Evolutionary conservation across 148 eudicot species (phyloP), one percentile per base, ranked within the genome.

Genomic region (Vaccinium macrocarpon): DNA sequence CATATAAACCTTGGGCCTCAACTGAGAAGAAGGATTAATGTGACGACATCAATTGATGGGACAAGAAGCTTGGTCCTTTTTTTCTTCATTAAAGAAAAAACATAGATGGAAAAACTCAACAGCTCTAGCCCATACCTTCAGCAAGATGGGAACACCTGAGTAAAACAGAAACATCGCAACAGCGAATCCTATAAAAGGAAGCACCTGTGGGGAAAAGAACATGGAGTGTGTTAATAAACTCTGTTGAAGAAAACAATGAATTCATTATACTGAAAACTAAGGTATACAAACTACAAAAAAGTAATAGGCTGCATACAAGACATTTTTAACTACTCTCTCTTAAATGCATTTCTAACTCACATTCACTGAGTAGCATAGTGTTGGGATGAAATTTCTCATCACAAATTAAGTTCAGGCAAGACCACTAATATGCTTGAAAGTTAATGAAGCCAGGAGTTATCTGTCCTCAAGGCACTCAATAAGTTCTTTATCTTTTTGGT

Each of bases 131-230:
- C 82, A 81, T 93, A 95, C 98, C 98, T 93, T 91, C 75, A 93
- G 90, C 84, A 93, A 85, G 86, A 95, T 80, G 23, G 98, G 95
- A 51, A 95, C 97, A 80, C 90, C 89, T 4, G 98, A 93, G 91
- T 95, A 95, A 86, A 95, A 95, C 70, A 93, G 80, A 88, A 95
- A 95, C 98, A 95, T 93, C 8, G 98, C 97, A 61, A 84, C 84
- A 7, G 98, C 86, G 87, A 93, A 95, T 79, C 98, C 97, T 80
- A 88, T 57, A 74, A 92, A 95, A 61, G 98, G 98, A 91, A 95
- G 87, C 70, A 83, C 91, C 97, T 92, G 82, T 57, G 82, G 86
- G 52, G 35, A 59, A 77, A 76, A 78, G 35, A 14, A 9, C 25
- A 19, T 32, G 19, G 27, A 2, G 12, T 27, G n/a, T 18, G 29